Evolutionary conservation across 805 yeast genomes (phyloP), one percentile per base, ranked within the genome.

Genomic region (Pichia scutulata): DNA sequence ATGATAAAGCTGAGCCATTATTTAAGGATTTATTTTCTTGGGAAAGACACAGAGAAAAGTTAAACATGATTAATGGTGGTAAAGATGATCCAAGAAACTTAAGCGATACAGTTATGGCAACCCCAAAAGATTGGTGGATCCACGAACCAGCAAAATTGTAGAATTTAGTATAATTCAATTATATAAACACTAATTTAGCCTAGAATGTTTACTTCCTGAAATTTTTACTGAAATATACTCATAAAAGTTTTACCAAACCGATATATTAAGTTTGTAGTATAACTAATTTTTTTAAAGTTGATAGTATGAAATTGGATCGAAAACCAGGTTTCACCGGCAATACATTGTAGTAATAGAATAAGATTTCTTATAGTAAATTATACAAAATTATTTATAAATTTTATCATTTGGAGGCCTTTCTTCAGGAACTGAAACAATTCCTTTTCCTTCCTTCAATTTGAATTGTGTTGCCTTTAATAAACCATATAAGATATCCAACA

Each of bases 401-500:
- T 50, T 55, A 14, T 56, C 55, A n/a, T 46, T 30, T 9, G 52
- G 55, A 12, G 77, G 77, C 46, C 77, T 64, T 41, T 63, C 55
- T 46, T 68, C 68, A 10, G 84, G 84, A 7, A 76, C 57, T 4
- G 49, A 55, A 40, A 75, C 54, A 19, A 69, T 48, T 0, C 86
- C 87, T 44, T 66, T 69, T 33, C 66, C 64, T 60, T 86, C 93
- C 61, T 79, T 78, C 30, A 84, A 64, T 52, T 73, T 70, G 58
- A 77, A 77, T 66, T 87, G 95, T 42, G 76, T 74, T 52, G 83
- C 74, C 43, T 74, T 73, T 53, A 86, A 71, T 49, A 87, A 69
- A 26, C 71, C 65, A 63, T 87, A 86, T 22, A 88, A 55, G 48
- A 80, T 63, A 2, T 71, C 63, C 50, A 89, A 73, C 3, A 73